A percentile compares a stretch with the other conserved stretches of the same genome.
These are phyloP conservation scores for Handroanthus guayacan DNA, from an alignment of 257 asterid species.

Conservation along the genomic window DNA sequence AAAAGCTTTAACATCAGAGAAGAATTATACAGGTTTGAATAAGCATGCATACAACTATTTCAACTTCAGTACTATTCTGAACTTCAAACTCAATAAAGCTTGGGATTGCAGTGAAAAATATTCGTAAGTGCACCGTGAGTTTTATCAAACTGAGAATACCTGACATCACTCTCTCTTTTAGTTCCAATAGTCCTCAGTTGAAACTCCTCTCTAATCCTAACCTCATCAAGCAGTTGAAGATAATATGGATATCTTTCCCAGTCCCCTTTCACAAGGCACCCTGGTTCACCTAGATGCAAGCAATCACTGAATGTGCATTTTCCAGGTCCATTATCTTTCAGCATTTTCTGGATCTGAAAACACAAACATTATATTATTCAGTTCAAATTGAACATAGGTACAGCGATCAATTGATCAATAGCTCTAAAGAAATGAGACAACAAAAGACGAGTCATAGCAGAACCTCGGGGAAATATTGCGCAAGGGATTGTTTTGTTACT, in stretches of 20 bases:
- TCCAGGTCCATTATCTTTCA: conserved; percentile 55
- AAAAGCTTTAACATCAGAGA: neutral
- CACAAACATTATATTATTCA: conserved; percentile 1
- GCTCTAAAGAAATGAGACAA: neutral
- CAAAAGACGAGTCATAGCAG: conserved; percentile 20
- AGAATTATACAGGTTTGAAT: neutral
- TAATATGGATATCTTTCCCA: conserved; percentile 96
- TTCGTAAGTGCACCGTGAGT: no score
- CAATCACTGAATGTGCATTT: conserved; percentile 83
- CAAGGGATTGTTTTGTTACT: conserved; percentile 87
- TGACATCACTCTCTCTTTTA: conserved; percentile 87
- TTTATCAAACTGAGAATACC: conserved; percentile 51
- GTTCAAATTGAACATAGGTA: conserved; percentile 25
- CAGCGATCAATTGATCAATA: conserved; percentile 4
- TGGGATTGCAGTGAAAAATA: neutral
- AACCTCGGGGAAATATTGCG: conserved; percentile 90
- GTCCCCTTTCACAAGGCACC: conserved; percentile 75
- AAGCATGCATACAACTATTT: conserved; percentile 12
- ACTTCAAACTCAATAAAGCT: neutral
- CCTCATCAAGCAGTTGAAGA: conserved; percentile 92
- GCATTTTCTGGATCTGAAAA: conserved; percentile 73
- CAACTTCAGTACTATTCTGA: conserved; percentile 3
- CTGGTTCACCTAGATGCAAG: conserved; percentile 92
- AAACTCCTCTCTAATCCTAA: conserved; percentile 87
- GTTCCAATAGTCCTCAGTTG: conserved; percentile 90